phyloP scores from a whole-genome alignment of 345 rosid genomes.

The Firmiana major region DNA sequence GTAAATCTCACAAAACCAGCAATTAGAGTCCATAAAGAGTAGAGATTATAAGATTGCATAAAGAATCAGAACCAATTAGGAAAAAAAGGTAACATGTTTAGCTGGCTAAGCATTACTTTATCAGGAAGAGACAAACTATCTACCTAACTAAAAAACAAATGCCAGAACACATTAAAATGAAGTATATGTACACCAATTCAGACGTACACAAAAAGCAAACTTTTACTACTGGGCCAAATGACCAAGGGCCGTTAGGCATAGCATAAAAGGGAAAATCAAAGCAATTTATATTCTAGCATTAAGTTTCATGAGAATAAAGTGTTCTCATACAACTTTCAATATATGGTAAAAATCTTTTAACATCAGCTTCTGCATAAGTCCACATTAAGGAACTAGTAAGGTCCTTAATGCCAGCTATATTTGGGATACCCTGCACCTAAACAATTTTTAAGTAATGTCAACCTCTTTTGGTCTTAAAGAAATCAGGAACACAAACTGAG shows the following conservation, averaged over 20 bases:
- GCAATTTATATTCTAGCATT: not conserved
- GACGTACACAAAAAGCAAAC: not conserved
- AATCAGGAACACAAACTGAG: not conserved
- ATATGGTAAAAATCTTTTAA: not conserved
- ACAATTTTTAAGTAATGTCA: not conserved
- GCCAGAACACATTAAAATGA: not conserved
- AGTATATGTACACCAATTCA: not conserved
- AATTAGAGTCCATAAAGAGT: not conserved
- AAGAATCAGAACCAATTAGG: not conserved
- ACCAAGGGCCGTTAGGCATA: not conserved
- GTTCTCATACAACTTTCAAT: not conserved
- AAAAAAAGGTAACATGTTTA: not conserved
- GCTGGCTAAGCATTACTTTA: not conserved
- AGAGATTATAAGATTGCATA: not conserved
- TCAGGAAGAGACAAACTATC: not conserved
- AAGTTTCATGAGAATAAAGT: not conserved
- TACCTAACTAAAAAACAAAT: not conserved
- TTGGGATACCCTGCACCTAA: not conserved
- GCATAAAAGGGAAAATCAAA: not conserved
- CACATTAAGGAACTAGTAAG: not conserved
- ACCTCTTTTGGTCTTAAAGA: not conserved
- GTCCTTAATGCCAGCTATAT: not conserved
- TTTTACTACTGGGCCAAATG: slow-evolving; percentile 2
- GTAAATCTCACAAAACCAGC: slow-evolving; percentile 26
- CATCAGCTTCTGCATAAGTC: not conserved